phyloP scores from a whole-genome alignment of 441 rosid genomes.

The Populus hybrid region DNA sequence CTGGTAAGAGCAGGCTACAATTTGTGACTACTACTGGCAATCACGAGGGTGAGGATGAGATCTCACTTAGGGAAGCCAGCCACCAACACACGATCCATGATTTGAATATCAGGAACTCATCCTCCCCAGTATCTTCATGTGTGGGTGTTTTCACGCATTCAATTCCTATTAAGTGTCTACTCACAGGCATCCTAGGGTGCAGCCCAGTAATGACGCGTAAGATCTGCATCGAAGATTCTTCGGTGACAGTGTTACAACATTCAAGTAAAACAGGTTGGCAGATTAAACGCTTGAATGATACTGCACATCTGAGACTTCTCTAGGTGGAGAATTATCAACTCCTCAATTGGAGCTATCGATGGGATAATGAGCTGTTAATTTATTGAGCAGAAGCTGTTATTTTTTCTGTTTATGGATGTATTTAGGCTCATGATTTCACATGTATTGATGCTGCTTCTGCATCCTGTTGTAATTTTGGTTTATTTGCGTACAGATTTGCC shows the following conservation, averaged over 20 bases:
- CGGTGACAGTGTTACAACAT: conserved; percentile 78
- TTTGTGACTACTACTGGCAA: conserved; percentile 59
- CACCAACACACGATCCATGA: conserved; percentile 45
- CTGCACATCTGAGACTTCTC: conserved; percentile 83
- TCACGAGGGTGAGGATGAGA: conserved; percentile 71
- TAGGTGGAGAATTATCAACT: conserved; percentile 29
- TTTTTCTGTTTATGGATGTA: conserved; percentile 8
- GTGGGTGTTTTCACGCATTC: conserved; percentile 82
- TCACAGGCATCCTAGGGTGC: conserved; percentile 79
- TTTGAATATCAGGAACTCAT: conserved; percentile 40
- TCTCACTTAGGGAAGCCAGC: conserved; percentile 50
- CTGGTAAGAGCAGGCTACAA: conserved; percentile 89
- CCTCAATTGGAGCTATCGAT: not conserved
- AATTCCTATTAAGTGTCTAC: conserved; percentile 71
- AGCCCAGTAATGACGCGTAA: conserved; percentile 67
- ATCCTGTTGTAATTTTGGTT: conserved; percentile 38
- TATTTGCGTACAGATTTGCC: conserved; percentile 32
- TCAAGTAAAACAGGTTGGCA: conserved; percentile 90
- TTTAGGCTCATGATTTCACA: conserved; percentile 18
- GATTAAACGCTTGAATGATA: conserved; percentile 80
- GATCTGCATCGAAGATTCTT: conserved; percentile 84
- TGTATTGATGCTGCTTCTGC: conserved; percentile 22
- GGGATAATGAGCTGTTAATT: conserved; percentile 16
- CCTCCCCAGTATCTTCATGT: conserved; percentile 40
- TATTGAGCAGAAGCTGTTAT: conserved; percentile 16